phyloP scores from a whole-genome alignment of 2,329 filamentous ascomycete genomes.

The Trichoderma oligosporum region DNA sequence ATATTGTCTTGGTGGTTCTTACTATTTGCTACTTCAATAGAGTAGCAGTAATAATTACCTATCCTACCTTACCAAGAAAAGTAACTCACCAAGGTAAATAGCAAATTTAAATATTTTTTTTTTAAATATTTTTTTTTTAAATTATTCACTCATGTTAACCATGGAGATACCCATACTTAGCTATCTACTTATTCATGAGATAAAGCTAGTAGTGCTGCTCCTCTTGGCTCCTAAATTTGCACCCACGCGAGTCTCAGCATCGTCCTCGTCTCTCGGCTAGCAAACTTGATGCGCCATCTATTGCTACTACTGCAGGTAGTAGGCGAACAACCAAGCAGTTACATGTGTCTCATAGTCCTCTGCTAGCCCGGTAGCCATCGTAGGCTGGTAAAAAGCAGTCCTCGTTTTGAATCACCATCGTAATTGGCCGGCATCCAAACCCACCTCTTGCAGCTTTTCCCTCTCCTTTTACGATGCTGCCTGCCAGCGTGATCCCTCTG shows the following conservation, averaged over 20 bases:
- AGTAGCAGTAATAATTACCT: no score
- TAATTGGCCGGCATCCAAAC: background rate
- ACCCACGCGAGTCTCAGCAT: background rate
- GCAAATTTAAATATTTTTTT: background rate
- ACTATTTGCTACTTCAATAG: no score
- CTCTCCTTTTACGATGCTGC: constrained; percentile 11
- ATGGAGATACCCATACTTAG: background rate
- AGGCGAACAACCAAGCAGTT: background rate
- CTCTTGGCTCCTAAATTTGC: background rate
- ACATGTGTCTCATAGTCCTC: background rate
- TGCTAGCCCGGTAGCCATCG: background rate
- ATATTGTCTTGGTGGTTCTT: no score
- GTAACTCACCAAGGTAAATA: no score
- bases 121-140: background rate
- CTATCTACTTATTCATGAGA: constrained; percentile 9
- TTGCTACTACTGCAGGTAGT: background rate
- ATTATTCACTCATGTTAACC: background rate
- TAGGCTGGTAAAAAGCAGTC: background rate
- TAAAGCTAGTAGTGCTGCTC: constrained; percentile 3
- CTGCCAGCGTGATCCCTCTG: background rate
- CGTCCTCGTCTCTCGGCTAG: background rate
- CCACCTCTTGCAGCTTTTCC: background rate
- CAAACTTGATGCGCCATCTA: constrained; percentile 1
- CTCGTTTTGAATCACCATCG: constrained; percentile 1
- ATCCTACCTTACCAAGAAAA: no score